phyloP scores from a whole-genome alignment of 139 green algal species.

The Ettlia oleoabundans region DNA sequence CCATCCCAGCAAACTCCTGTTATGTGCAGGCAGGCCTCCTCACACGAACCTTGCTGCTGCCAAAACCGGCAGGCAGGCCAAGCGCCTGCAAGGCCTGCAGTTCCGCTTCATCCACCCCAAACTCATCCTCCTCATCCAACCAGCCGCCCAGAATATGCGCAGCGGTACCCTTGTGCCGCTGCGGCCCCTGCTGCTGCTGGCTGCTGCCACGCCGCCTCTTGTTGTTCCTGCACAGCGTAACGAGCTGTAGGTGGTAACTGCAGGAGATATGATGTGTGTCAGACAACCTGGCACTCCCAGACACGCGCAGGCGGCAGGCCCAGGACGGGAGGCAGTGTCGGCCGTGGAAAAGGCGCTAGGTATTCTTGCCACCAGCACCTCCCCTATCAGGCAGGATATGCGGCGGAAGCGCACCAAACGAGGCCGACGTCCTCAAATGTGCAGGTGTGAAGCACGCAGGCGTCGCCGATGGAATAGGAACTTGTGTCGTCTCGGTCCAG shows the following conservation, averaged over 20 bases:
- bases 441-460: conserved; percentile 29
- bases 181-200: not conserved
- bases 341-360: not conserved
- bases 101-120: conserved; percentile 23
- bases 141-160: not conserved
- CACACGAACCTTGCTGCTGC: conserved; percentile 17
- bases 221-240: not conserved
- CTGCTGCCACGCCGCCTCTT: conserved; percentile 12
- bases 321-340: too few relatives aligned
- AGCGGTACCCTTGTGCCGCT: conserved; percentile 18
- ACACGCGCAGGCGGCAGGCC: too few relatives aligned
- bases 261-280: too few relatives aligned
- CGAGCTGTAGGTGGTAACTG: too few relatives aligned
- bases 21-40: too few relatives aligned
- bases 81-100: not conserved
- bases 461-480: not conserved
- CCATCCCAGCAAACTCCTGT: too few relatives aligned
- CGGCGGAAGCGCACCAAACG: conserved; percentile 34
- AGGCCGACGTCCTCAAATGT: conserved; percentile 44
- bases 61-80: conserved; percentile 35
- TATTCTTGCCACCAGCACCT: not conserved
- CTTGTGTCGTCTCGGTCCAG: not conserved
- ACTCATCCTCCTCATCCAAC: not conserved
- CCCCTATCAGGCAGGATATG: not conserved
- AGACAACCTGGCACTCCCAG: too few relatives aligned